phyloP scores from a whole-genome alignment of 2,329 filamentous ascomycete species.

The Arthrobotrys entomopaga region DNA sequence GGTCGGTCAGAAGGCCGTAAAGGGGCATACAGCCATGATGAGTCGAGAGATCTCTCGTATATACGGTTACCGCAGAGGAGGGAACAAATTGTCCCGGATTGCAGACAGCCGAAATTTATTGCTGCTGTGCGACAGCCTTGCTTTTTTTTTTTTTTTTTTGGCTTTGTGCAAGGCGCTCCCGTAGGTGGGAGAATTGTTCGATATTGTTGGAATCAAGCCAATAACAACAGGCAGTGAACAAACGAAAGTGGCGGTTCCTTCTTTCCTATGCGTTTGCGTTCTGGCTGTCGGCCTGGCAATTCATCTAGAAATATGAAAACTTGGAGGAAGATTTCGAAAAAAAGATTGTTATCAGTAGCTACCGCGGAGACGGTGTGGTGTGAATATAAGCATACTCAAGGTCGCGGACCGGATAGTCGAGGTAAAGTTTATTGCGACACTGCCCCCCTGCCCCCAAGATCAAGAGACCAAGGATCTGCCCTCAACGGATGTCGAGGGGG shows the following conservation, averaged over 20 bases:
- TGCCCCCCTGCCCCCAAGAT: slow-evolving; percentile 26
- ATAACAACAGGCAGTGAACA: slow-evolving; percentile 1
- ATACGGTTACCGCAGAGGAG: slow-evolving; percentile 14
- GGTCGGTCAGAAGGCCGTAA: slow-evolving; percentile 8
- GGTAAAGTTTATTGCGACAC: slow-evolving; percentile 29
- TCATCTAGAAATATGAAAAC: slow-evolving; percentile 15
- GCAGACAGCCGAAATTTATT: slow-evolving; percentile 38
- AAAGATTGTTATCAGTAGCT: slow-evolving; percentile 5
- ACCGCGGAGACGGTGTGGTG: slow-evolving; percentile 21
- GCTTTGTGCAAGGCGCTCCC: neutral
- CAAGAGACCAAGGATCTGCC: slow-evolving; percentile 5
- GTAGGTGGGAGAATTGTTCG: slow-evolving; percentile 13
- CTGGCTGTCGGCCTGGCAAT: neutral
- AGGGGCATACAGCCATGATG: slow-evolving; percentile 28
- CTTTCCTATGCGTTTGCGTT: slow-evolving; percentile 32
- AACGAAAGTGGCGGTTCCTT: neutral
- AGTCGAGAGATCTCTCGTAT: slow-evolving; percentile 15
- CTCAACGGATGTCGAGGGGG: neutral
- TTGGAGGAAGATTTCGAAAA: neutral
- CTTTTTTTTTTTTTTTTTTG: slow-evolving; percentile 18
- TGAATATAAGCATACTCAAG: slow-evolving; percentile 26
- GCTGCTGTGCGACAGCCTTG: slow-evolving; percentile 40
- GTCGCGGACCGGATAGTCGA: slow-evolving; percentile 14
- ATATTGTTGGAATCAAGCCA: slow-evolving; percentile 35
- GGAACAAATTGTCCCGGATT: slow-evolving; percentile 23